Percentiles rank a stretch among this genome's conserved stretches.
phyloP scores from a whole-genome alignment of 106 monocot species.

The Allium cepa region DNA sequence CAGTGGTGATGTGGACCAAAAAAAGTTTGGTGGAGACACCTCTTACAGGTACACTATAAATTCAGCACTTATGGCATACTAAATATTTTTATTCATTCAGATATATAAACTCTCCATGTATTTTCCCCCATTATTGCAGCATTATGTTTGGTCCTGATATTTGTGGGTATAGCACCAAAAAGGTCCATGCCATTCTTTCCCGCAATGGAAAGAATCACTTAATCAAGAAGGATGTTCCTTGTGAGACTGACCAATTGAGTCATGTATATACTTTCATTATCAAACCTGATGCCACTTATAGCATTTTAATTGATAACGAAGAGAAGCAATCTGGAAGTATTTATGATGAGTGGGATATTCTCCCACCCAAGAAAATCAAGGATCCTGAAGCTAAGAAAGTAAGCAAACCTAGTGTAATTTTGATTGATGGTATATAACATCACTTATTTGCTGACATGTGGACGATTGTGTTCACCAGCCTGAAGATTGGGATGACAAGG shows the following conservation, averaged over 20 bases:
- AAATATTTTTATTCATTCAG: too few species aligned
- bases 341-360: slow-evolving; percentile 40
- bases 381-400: slow-evolving; percentile 79
- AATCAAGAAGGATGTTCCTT: slow-evolving; percentile 49
- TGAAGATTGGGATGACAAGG: slow-evolving; percentile 73
- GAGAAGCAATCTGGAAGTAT: slow-evolving; percentile 50
- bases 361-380: slow-evolving; percentile 56
- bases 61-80: too few species aligned
- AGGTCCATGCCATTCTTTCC: slow-evolving; percentile 46
- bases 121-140: slow-evolving; percentile 14
- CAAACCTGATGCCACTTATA: slow-evolving; percentile 42
- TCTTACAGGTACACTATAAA: slow-evolving; percentile 30
- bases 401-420: neutral
- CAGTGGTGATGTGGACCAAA: slow-evolving; percentile 68
- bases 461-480: slow-evolving; percentile 30
- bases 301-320: slow-evolving; percentile 48
- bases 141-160: slow-evolving; percentile 61
- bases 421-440: too few species aligned
- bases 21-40: slow-evolving; percentile 63
- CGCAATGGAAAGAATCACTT: slow-evolving; percentile 42
- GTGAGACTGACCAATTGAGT: slow-evolving; percentile 44
- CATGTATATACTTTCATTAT: slow-evolving; percentile 57
- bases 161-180: slow-evolving; percentile 35
- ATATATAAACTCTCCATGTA: slow-evolving; percentile 2
- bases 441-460: neutral